Percentiles rank a stretch among this genome's conserved stretches.
Evolutionary conservation across 345 rosid species (phyloP).

Genomic region (Citrus hindsii): DNA sequence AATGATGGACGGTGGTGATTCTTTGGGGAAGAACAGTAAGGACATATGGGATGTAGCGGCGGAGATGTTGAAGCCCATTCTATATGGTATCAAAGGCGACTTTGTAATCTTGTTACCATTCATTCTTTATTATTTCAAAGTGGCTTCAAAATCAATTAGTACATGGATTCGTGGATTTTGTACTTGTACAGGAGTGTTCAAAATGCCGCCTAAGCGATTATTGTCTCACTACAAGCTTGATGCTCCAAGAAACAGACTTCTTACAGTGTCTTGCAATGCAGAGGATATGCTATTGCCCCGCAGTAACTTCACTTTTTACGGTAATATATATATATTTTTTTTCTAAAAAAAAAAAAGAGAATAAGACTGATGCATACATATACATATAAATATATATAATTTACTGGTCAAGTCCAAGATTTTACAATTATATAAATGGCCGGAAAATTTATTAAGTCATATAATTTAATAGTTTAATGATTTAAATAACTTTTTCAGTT

Average conservation of each 20-base stretch:
- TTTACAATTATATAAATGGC: too few relatives aligned
- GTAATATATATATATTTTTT: conserved; percentile 19
- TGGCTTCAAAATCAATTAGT: background rate
- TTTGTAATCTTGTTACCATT: too few relatives aligned
- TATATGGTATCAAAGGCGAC: conserved; percentile 40
- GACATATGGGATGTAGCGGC: conserved; percentile 61
- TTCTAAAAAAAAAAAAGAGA: too few relatives aligned
- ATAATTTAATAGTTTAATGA: fast-evolving
- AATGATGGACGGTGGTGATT: conserved; percentile 34
- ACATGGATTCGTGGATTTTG: background rate
- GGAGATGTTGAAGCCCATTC: conserved; percentile 59
- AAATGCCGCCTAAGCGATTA: conserved; percentile 85
- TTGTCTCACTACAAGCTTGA: conserved; percentile 89
- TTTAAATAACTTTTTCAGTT: too few relatives aligned
- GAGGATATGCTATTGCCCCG: conserved; percentile 91
- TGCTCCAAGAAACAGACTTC: conserved; percentile 51
- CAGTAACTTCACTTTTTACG: conserved; percentile 77
- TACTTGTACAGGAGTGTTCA: conserved; percentile 55
- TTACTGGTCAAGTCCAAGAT: fast-evolving
- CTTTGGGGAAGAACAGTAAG: conserved; percentile 2
- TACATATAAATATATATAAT: too few relatives aligned
- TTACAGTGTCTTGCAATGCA: conserved; percentile 75
- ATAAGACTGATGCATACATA: too few relatives aligned
- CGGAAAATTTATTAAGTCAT: fast-evolving
- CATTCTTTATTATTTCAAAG: too few relatives aligned